These are phyloP conservation scores for Trypanosoma lewisi DNA, from an alignment of 208 protist species.

Conservation along the genomic window DNA sequence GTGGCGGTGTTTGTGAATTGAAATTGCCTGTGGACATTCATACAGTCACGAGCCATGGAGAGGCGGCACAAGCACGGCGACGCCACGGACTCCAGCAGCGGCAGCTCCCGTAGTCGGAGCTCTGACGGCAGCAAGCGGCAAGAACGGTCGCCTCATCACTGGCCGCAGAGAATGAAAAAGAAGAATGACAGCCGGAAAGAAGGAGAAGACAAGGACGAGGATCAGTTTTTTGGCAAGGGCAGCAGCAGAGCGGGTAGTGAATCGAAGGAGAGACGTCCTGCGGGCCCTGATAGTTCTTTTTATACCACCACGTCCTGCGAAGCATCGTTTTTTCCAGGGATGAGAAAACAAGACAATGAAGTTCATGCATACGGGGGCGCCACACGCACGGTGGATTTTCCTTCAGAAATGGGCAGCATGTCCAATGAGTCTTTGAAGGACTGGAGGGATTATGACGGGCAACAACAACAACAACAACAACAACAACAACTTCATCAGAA, in stretches of 20 bases:
- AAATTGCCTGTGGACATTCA: background rate
- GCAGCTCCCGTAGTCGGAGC: background rate
- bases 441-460: background rate
- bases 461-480: background rate
- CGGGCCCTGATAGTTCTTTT: background rate
- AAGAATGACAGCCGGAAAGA: background rate
- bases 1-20: background rate
- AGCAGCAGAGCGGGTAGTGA: background rate
- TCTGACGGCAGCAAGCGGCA: background rate
- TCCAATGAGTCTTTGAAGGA: background rate
- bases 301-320: background rate
- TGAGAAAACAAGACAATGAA: background rate
- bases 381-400: no score
- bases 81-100: background rate
- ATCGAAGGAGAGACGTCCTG: background rate
- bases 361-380: background rate
- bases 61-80: background rate
- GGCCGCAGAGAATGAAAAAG: no score
- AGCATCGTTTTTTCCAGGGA: background rate
- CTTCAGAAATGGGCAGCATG: background rate
- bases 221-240: background rate
- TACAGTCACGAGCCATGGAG: background rate
- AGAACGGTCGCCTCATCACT: background rate
- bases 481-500: background rate
- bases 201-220: background rate